A percentile compares a stretch with the other conserved stretches of the same genome.
Evolutionary conservation across 2,329 filamentous ascomycete genomes (phyloP).

Genomic region (Neurospora sp.): DNA sequence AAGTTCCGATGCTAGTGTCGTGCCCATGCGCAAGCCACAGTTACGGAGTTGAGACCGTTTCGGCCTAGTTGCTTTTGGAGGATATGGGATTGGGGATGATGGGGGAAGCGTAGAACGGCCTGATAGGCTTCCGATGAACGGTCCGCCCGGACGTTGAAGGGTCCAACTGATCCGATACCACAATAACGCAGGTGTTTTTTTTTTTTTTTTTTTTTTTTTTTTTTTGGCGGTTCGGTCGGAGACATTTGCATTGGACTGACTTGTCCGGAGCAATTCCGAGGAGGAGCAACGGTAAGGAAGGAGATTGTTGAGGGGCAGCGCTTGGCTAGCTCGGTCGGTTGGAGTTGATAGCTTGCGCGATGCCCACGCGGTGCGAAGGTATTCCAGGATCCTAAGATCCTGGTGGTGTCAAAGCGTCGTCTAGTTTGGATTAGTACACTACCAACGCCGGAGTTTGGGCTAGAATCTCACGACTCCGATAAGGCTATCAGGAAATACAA

Average conservation of each 20-base stretch:
- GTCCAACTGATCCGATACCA: neutral
- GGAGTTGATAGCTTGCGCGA: neutral
- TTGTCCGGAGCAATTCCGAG: neutral
- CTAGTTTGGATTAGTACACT: neutral
- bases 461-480: neutral
- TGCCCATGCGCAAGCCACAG: neutral
- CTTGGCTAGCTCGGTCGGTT: neutral
- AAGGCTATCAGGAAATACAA: neutral
- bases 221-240: neutral
- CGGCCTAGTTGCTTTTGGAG: neutral
- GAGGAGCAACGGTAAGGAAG: neutral
- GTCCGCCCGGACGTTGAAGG: neutral
- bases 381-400: neutral
- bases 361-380: neutral
- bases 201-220: neutral
- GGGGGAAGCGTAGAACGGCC: neutral
- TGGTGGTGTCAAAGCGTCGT: neutral
- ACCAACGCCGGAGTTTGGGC: neutral
- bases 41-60: neutral
- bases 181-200: neutral
- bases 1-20: neutral
- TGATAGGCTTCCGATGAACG: neutral
- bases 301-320: neutral
- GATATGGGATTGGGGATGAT: neutral
- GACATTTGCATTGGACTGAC: neutral